Evolutionary conservation across 75 land plant species (phyloP), one percentile per base, ranked within the genome.

Genomic region (Pinus albicaulis): DNA sequence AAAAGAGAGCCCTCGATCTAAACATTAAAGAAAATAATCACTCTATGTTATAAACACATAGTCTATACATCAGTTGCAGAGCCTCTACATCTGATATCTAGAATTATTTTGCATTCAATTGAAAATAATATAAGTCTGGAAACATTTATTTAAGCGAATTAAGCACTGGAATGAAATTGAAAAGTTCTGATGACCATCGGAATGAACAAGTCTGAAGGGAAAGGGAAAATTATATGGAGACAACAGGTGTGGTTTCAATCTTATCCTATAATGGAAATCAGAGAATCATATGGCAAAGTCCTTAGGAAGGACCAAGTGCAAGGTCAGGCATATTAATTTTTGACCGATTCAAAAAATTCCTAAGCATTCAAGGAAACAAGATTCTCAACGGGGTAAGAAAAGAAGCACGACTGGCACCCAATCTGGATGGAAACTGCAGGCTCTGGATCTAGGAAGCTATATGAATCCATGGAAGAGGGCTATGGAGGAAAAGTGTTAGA

Each of bases 381-480:
- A 11, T 28, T 58, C 69, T 23, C 57, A 71, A 57, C 25, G 66
- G 74, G 59, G 55, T 58, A 62, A 55, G 23, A 14, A 10, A 62
- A 62, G 74, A 61, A 71, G 53, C n/a, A 31, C 28, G 15, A 75
- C 86, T 84, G 86, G 81, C 76, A 85, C 61, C 59, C 72, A 69
- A 73, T 15, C 57, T 52, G 74, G 74, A 72, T 7, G 64, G 57
- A 72, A 75, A 65, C 36, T 57, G 73, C 69, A 69, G 82, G 78
- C 63, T 80, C 88, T 86, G 88, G 88, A 86, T 86, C 82, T 82
- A 66, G 82, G 57, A 41, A 77, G 80, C 59, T 73, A 79, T 56
- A 73, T 55, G 44, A 52, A 72, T 55, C 65, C 72, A 16, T 56
- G 56, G 60, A 68, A 73, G 55, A 61, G 53, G 66, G 81, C 48